These are phyloP conservation scores for Sabuloglossum arenarium DNA, from an alignment of 495 filamentous ascomycete genomes.

Conservation along the genomic window DNA sequence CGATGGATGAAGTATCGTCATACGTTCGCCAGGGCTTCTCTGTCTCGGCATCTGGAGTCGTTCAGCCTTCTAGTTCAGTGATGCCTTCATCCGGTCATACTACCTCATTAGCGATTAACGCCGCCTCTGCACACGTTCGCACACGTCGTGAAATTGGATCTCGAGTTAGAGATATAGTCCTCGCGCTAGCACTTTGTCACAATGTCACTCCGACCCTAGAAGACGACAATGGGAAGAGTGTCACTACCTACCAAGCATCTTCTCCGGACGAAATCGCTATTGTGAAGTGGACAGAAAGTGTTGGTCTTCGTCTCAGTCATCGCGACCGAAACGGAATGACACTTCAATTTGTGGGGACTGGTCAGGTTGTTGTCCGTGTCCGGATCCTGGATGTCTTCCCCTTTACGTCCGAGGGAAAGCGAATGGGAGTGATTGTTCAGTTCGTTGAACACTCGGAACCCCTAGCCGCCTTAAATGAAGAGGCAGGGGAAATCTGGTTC, in stretches of 20 bases:
- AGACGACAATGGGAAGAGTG: conserved; percentile 52
- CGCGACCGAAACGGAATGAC: conserved; percentile 72
- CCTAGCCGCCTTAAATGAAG: conserved; percentile 17
- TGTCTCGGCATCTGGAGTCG: conserved; percentile 17
- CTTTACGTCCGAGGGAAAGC: conserved; percentile 91
- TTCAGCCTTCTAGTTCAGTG: conserved; percentile 26
- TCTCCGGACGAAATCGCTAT: conserved; percentile 98
- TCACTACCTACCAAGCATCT: conserved; percentile 84
- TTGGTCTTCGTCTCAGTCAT: conserved; percentile 66
- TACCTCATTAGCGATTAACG: conserved; percentile 23
- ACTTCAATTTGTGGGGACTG: conserved; percentile 59
- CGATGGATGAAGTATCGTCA: conserved; percentile 86
- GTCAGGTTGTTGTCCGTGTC: conserved; percentile 61
- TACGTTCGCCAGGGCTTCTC: conserved; percentile 72
- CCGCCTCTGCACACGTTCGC: conserved; percentile 43
- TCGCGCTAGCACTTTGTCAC: conserved; percentile 87
- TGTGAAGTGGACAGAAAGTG: conserved; percentile 82
- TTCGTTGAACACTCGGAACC: conserved; percentile 34
- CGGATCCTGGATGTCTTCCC: conserved; percentile 88
- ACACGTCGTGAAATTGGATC: conserved; percentile 84
- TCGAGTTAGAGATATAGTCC: conserved; percentile 71
- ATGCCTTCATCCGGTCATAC: conserved; percentile 54
- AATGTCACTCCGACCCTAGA: conserved; percentile 90
- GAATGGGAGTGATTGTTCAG: conserved; percentile 93
- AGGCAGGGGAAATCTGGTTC: conserved; percentile 68